These are phyloP conservation scores for Cyclocybe aegerita DNA, from an alignment of 768 basidiomycete genomes.

Conservation along the genomic window DNA sequence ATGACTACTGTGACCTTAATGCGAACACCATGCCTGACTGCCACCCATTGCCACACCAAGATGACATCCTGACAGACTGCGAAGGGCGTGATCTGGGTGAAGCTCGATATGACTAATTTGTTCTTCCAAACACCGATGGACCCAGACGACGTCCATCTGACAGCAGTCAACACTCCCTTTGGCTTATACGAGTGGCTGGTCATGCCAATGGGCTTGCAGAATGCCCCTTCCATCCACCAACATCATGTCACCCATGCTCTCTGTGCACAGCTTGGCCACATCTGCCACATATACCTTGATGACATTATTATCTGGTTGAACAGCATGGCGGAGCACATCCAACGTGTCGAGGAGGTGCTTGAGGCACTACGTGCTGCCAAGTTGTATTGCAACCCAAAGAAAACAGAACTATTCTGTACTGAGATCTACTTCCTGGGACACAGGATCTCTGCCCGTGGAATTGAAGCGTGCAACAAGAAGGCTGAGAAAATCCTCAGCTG, in stretches of 20 bases:
- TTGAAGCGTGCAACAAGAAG: no score
- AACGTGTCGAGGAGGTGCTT: slow-evolving; percentile 23
- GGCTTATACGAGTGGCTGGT: slow-evolving; percentile 35
- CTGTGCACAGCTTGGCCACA: slow-evolving; percentile 28
- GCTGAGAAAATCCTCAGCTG: no score
- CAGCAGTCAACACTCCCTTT: slow-evolving; percentile 22
- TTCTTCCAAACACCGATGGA: slow-evolving; percentile 37
- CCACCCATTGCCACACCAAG: slow-evolving; percentile 16
- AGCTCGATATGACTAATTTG: slow-evolving; percentile 24
- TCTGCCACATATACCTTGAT: slow-evolving; percentile 46
- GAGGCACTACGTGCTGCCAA: slow-evolving; percentile 17
- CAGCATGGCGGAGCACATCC: slow-evolving; percentile 28
- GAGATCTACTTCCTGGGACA: no score
- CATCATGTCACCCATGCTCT: slow-evolving; percentile 31
- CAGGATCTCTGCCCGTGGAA: no score
- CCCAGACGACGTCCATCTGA: slow-evolving; percentile 21
- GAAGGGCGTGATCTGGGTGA: slow-evolving; percentile 33
- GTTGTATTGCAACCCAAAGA: no score
- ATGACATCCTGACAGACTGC: slow-evolving; percentile 27
- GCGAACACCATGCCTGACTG: slow-evolving; percentile 6
- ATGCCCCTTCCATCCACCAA: slow-evolving; percentile 29
- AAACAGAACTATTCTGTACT: no score
- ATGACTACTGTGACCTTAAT: slow-evolving; percentile 17
- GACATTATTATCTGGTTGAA: slow-evolving; percentile 47
- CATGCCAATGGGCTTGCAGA: slow-evolving; percentile 34